Evolutionary conservation across 495 filamentous ascomycete genomes (phyloP).

Genomic region (Penicillium maclennaniae): DNA sequence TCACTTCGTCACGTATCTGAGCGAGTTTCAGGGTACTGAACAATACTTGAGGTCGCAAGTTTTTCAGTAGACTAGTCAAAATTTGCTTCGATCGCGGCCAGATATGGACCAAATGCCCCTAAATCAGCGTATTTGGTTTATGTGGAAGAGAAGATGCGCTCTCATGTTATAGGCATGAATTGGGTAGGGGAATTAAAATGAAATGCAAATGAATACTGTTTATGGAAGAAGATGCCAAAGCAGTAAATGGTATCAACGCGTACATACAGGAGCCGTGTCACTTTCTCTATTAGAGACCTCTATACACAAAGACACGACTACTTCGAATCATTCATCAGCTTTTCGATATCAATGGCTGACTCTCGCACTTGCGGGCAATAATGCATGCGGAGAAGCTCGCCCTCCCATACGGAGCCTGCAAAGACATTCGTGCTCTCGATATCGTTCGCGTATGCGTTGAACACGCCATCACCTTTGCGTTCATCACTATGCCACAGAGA

Average conservation of each 20-base stretch:
- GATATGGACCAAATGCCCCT: no score
- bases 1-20: no score
- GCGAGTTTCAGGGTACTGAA: no score
- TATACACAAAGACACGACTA: slow-evolving; percentile 22
- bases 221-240: neutral
- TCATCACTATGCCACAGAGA: slow-evolving; percentile 85
- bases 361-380: slow-evolving; percentile 83
- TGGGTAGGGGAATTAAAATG: neutral
- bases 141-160: neutral
- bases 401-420: slow-evolving; percentile 88
- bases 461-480: slow-evolving; percentile 75
- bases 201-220: neutral
- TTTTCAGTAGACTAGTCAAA: no score
- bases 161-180: no score
- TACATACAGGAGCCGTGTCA: neutral
- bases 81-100: no score
- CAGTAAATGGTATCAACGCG: neutral
- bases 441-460: slow-evolving; percentile 50
- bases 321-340: slow-evolving; percentile 43
- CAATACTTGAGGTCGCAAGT: no score
- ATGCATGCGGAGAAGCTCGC: slow-evolving; percentile 78
- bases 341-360: slow-evolving; percentile 67
- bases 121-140: no score
- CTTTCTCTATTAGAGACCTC: slow-evolving; percentile 1
- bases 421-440: slow-evolving; percentile 85